Base-by-base conservation (phyloP, 306 rosid genomes). In the Glycine latifolia region DNA sequence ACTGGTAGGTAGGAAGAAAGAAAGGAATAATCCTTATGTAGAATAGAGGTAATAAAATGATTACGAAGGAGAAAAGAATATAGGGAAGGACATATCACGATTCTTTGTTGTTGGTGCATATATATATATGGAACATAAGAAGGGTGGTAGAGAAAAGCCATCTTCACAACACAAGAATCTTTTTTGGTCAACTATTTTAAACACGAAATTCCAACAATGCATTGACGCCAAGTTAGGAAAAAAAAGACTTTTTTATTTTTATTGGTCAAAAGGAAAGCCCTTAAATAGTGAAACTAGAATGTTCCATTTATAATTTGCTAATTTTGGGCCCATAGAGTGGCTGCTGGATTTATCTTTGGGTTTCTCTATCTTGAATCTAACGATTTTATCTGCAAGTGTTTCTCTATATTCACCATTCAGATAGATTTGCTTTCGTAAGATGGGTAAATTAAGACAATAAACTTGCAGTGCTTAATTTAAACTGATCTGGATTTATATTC, bases 51-150 rank as follows among this genome's bases (percentile, higher is more conserved):
- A 59, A 55, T 15, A 59, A 68, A 74, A 61, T 43, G 80, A 77
- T 46, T 33, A 50, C 6, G 53, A 47, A 31, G 50, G 50, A 56
- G 12, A 67, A 77, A 75, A 10, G 13, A 49, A 8, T 79, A 26
- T 26, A 26, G 31, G 31, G 33, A 67, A 61, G 46, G 46, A 31
- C 67, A 67, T 55, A 2, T 43, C 47, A 58, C n/a, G 76, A 26
- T 26, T 3, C 53, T 10, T 44, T 74, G 67, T 65, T 71, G 62
- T 68, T 72, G 83, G 62, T 71, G 80, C 14, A 80, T 79, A 14
- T 46, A 39, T 46, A 39, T 39, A 67, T 49, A 56, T 71, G 73
- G 48, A 78, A 70, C 67, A 53, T 52, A 16, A 9, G 15, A 63
- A 63, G 0, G 13, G 72, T 10, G 20, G 71, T 20, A 33, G 47